Percentiles rank a stretch among this genome's conserved stretches.
Conservation (phyloP, 805 yeast species). For the Nakazawaea peltata region DNA sequence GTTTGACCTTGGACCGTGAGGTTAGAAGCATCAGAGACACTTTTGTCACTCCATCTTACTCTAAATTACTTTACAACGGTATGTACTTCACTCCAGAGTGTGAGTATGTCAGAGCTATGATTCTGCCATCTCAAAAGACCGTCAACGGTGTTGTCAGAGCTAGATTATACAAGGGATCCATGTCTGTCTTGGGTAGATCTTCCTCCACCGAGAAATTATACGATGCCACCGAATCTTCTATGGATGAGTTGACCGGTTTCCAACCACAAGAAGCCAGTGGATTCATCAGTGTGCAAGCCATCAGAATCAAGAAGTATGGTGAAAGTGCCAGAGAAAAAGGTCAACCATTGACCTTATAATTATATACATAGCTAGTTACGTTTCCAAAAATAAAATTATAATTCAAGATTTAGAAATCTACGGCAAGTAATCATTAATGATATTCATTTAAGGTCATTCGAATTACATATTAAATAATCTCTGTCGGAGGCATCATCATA, state of each 20-base stretch:
- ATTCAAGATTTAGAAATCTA: neutral
- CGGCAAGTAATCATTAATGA: neutral
- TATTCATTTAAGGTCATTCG: neutral
- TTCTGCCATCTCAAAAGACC: slow-evolving; percentile 87
- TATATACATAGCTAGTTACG: neutral
- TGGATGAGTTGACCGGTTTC: slow-evolving; percentile 98
- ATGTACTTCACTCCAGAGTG: slow-evolving; percentile 98
- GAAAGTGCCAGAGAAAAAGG: slow-evolving; percentile 85
- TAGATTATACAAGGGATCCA: slow-evolving; percentile 84
- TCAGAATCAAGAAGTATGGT: slow-evolving; percentile 97
- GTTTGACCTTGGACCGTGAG: slow-evolving; percentile 94
- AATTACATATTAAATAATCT: no score
- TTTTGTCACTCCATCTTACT: slow-evolving; percentile 88
- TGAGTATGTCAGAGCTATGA: slow-evolving; percentile 90
- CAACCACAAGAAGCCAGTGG: slow-evolving; percentile 96
- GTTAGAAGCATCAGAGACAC: slow-evolving; percentile 95
- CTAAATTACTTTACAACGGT: slow-evolving; percentile 91
- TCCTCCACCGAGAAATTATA: slow-evolving; percentile 93
- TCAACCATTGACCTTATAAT: slow-evolving; percentile 37
- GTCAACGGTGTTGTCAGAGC: slow-evolving; percentile 97
- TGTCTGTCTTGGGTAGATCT: slow-evolving; percentile 84
- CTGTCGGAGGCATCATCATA: slow-evolving; percentile 14
- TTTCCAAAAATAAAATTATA: neutral
- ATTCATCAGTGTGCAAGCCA: slow-evolving; percentile 95
- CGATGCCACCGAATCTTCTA: slow-evolving; percentile 96